These are phyloP conservation scores for Trypanosoma cruzi DNA, from an alignment of 208 protist genomes.

Conservation along the genomic window DNA sequence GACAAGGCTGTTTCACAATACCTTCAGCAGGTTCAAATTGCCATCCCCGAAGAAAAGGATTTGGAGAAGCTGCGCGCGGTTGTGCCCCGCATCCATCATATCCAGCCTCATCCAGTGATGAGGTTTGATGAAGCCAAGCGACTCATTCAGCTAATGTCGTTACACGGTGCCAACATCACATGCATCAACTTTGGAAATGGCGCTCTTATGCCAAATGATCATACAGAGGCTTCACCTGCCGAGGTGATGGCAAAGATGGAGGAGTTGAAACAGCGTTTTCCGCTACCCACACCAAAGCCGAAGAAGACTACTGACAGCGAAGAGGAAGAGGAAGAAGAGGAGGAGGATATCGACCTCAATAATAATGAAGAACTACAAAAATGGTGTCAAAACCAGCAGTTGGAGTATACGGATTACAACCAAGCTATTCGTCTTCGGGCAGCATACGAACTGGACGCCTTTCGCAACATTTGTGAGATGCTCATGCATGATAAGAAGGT, in stretches of 20 bases:
- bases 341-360: slow-evolving; percentile 37
- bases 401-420: slow-evolving; percentile 65
- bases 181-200: slow-evolving; percentile 40
- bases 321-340: slow-evolving; percentile 34
- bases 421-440: slow-evolving; percentile 57
- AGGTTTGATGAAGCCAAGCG: slow-evolving; percentile 61
- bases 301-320: slow-evolving; percentile 17
- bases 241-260: slow-evolving; percentile 50
- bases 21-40: slow-evolving; percentile 40
- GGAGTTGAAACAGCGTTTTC: slow-evolving; percentile 58
- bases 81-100: slow-evolving; percentile 40
- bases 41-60: slow-evolving; percentile 45
- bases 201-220: slow-evolving; percentile 33
- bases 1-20: slow-evolving; percentile 25
- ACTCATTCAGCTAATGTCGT: slow-evolving; percentile 45
- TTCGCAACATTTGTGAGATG: slow-evolving; percentile 61
- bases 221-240: slow-evolving; percentile 39
- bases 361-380: slow-evolving; percentile 68
- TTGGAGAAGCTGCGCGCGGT: slow-evolving; percentile 39
- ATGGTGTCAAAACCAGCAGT: slow-evolving; percentile 47
- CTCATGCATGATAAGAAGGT: slow-evolving; percentile 44
- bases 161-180: slow-evolving; percentile 24
- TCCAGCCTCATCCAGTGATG: slow-evolving; percentile 56
- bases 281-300: slow-evolving; percentile 40
- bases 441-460: slow-evolving; percentile 60